Conservation (phyloP, 805 yeast genomes). For the Jamesozyma hellenica region DNA sequence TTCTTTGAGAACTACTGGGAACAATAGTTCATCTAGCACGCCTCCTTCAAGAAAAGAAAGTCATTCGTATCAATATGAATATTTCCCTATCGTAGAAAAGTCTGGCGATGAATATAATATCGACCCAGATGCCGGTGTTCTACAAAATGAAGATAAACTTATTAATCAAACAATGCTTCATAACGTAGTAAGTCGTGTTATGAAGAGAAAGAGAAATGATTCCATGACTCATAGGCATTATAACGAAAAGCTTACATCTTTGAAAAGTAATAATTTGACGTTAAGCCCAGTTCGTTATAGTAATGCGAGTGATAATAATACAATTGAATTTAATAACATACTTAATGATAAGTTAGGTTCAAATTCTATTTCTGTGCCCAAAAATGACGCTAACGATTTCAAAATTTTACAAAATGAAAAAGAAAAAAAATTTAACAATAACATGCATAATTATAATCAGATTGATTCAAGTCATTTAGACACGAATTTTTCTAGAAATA, state of each 20-base stretch:
- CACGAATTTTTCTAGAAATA: no score
- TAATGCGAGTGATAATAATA: no score
- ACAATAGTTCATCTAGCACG: background rate
- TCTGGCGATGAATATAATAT: background rate
- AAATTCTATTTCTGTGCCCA: no score
- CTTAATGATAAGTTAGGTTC: no score
- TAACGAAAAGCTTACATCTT: background rate
- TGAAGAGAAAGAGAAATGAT: slow-evolving; percentile 17
- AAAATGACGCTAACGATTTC: no score
- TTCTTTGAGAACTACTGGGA: background rate
- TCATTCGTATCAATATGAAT: slow-evolving; percentile 10
- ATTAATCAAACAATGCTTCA: slow-evolving; percentile 14
- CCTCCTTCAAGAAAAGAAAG: slow-evolving; percentile 2
- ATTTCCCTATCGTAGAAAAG: slow-evolving; percentile 3
- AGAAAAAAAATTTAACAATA: background rate
- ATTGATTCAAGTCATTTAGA: no score
- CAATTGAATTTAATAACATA: no score
- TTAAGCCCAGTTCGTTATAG: no score
- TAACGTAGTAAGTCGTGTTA: slow-evolving; percentile 15
- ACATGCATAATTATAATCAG: background rate
- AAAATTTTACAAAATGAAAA: background rate
- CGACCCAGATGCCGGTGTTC: slow-evolving; percentile 8
- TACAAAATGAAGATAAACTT: slow-evolving; percentile 17
- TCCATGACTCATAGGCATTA: slow-evolving; percentile 3
- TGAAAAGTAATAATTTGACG: background rate